These are phyloP conservation scores for Schizothecium vesticola DNA, from an alignment of 495 filamentous ascomycete genomes.

Conservation along the genomic window DNA sequence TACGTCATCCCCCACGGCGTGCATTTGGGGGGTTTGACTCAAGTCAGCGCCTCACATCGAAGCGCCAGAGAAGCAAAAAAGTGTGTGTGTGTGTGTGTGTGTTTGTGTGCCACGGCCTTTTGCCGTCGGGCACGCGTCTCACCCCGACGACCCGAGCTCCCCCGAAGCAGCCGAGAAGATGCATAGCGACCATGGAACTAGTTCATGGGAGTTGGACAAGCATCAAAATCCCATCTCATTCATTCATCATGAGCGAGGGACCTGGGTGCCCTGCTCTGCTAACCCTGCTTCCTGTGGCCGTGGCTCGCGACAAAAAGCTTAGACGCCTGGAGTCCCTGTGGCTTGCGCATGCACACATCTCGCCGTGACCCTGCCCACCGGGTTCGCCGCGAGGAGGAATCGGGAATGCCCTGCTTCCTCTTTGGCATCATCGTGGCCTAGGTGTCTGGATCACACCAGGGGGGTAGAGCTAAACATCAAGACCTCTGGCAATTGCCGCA, in stretches of 20 bases:
- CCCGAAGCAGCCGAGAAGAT: not conserved
- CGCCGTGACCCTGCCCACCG: not conserved
- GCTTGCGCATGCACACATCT: not conserved
- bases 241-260: not conserved
- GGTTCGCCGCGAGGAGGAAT: conserved; percentile 5
- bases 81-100: too few relatives aligned
- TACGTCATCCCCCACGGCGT: conserved; percentile 23
- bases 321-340: not conserved
- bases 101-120: not conserved
- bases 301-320: not conserved
- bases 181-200: not conserved
- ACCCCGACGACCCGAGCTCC: not conserved
- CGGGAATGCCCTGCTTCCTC: not conserved
- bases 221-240: not conserved
- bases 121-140: not conserved
- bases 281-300: not conserved
- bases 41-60: conserved; percentile 16
- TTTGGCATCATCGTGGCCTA: not conserved
- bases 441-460: not conserved
- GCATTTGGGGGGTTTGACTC: conserved; percentile 5
- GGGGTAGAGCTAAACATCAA: not conserved
- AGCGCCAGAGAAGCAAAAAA: not conserved
- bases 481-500: not conserved
- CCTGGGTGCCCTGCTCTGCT: not conserved
- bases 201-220: not conserved